Conservation (phyloP, 2,329 filamentous ascomycete species). For the Cadophora sp. region DNA sequence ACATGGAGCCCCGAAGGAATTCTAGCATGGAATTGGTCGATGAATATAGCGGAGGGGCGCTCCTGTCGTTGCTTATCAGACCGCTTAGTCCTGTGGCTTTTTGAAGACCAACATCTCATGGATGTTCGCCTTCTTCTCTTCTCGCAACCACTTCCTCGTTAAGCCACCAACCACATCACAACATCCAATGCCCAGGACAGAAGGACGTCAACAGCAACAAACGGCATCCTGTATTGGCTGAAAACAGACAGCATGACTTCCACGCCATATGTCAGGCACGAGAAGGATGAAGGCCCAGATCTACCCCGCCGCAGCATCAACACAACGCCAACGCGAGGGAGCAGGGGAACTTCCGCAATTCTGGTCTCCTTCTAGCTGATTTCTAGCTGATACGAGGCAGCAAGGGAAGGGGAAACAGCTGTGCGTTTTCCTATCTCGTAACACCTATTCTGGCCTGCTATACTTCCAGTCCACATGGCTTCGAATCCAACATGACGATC, state of each 20-base stretch:
- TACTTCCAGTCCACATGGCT: not conserved
- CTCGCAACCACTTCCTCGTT: not conserved
- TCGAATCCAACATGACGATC: not conserved
- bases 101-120: conserved; percentile 1
- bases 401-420: not conserved
- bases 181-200: not conserved
- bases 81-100: not conserved
- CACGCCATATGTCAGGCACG: not conserved
- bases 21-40: not conserved
- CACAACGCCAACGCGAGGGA: not conserved
- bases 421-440: not conserved
- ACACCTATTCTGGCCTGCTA: not conserved
- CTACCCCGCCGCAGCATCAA: not conserved
- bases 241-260: not conserved
- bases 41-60: not conserved
- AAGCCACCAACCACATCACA: not conserved
- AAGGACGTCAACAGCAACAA: not conserved
- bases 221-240: not conserved
- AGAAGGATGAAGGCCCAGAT: not conserved
- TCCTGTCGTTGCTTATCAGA: not conserved
- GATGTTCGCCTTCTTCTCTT: not conserved
- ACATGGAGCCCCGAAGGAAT: not conserved
- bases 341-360: not conserved
- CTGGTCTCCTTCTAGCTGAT: not conserved
- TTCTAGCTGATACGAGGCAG: not conserved